Conservation (phyloP, 2,329 filamentous ascomycete genomes). For the Neonectria sp. region DNA sequence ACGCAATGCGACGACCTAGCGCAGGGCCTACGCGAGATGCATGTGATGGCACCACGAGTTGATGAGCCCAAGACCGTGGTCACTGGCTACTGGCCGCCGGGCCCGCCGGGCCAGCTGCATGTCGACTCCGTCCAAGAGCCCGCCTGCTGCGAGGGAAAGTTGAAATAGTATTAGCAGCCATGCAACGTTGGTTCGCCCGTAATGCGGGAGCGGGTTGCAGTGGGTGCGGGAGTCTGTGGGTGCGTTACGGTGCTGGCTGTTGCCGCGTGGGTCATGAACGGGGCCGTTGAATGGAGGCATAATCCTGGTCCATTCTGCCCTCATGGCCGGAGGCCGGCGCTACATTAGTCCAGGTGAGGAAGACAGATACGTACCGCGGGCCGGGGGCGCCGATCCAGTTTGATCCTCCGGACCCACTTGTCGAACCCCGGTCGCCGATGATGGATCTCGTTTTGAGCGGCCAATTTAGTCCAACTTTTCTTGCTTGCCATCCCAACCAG, state of each 20-base stretch:
- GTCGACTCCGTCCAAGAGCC: slow-evolving; percentile 8
- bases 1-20: slow-evolving; percentile 5
- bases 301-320: not conserved
- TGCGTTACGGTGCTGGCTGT: not conserved
- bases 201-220: slow-evolving; percentile 8
- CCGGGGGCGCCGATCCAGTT: not conserved
- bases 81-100: not conserved
- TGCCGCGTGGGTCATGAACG: not conserved
- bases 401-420: slow-evolving; percentile 36
- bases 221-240: slow-evolving; percentile 3
- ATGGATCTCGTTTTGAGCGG: slow-evolving; percentile 36
- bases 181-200: slow-evolving; percentile 10
- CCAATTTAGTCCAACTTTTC: slow-evolving; percentile 45
- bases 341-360: slow-evolving; percentile 10
- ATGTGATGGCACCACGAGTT: slow-evolving; percentile 9
- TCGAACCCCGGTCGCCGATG: slow-evolving; percentile 36
- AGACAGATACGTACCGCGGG: not conserved
- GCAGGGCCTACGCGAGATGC: not conserved
- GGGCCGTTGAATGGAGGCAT: not conserved
- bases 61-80: slow-evolving; percentile 4
- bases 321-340: slow-evolving; percentile 11
- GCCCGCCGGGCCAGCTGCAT: slow-evolving; percentile 6
- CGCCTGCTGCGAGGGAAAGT: slow-evolving; percentile 3
- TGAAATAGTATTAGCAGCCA: slow-evolving; percentile 5
- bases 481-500: slow-evolving; percentile 22